Base-by-base conservation (phyloP, 2,329 filamentous ascomycete genomes). In the Colletotrichum sp. region DNA sequence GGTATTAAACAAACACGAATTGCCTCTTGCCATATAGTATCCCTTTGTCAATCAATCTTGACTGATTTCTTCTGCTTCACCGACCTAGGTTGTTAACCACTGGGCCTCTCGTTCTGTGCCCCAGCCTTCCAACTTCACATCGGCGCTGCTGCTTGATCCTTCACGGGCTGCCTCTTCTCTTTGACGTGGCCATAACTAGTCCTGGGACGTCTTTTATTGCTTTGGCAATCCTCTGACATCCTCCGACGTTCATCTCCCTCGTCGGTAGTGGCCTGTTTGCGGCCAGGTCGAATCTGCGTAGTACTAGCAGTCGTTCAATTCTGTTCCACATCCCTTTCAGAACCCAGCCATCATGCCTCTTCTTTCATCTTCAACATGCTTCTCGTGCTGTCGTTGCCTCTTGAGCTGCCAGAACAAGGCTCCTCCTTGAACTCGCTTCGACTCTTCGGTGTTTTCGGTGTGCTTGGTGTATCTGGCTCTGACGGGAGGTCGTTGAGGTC, bases 401-500 rank as follows among this genome's bases (percentile, higher is more conserved):
- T 75, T 6, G 72, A 75, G 13, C 72, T 67, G 7, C 62, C 55
- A 12, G 52, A 62, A 9, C 4, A 8, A 18, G 32, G 34, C 7
- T 60, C 34, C 9, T 34, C 15, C 6, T 32, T 66, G 4, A 34
- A 6, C 15, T 67, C 68, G 6, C 21, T 34, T 4, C 12, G n/a
- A 15, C 66, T 44, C 36, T 69, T 70, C 2, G 36, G 55, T 12
- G 34, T 69, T 10, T 26, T 68, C 4, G 74, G 74, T 30, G 70
- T 73, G 34, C 24, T 36, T 18, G 34, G 57, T 4, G 68, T 64
- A 16, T 64, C 59, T 26, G 59, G 60, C n/a, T 76, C 74, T 26
- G 49, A 73, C 6, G 64, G 49, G 4, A 69, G 39, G 7, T 69
- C 30, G 21, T 74, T 65, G 1, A 76, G 59, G n/a, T 74, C 70